Evolutionary conservation across 2,329 filamentous ascomycete species (phyloP).

Genomic region (Diplodia intermedia): DNA sequence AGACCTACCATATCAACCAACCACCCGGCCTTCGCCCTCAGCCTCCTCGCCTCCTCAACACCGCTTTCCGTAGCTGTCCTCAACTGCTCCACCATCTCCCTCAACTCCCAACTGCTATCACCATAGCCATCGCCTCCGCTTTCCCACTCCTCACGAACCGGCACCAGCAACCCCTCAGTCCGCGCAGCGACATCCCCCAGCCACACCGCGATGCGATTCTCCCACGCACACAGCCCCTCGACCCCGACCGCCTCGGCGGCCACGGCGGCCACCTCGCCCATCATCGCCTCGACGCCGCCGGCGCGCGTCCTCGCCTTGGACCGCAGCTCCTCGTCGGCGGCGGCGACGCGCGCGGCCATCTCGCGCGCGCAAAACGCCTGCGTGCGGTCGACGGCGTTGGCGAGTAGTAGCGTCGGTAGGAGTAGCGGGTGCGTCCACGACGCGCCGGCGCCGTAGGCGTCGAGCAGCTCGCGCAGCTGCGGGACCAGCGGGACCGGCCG

Average conservation of each 20-base stretch:
- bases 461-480: slow-evolving; percentile 13
- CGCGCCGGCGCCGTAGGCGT: neutral
- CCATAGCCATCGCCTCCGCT: neutral
- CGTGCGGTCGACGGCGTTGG: slow-evolving; percentile 8
- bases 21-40: slow-evolving; percentile 9
- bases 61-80: neutral
- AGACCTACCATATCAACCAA: slow-evolving; percentile 2
- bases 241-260: neutral
- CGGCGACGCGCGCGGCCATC: neutral
- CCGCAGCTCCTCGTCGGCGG: slow-evolving; percentile 10
- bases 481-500: slow-evolving; percentile 6
- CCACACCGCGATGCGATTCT: slow-evolving; percentile 1
- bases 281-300: neutral
- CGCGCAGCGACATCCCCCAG: neutral
- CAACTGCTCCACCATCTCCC: slow-evolving; percentile 20
- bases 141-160: neutral
- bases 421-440: slow-evolving; percentile 22
- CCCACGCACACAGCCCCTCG: slow-evolving; percentile 2
- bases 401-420: neutral
- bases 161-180: neutral
- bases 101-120: neutral
- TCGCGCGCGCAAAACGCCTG: slow-evolving; percentile 11
- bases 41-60: neutral
- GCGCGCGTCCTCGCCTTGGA: neutral
- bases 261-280: slow-evolving; percentile 3